Percentiles rank a stretch among this genome's conserved stretches.
phyloP scores from a whole-genome alignment of 768 basidiomycete genomes.

The Termitomyces heimii region DNA sequence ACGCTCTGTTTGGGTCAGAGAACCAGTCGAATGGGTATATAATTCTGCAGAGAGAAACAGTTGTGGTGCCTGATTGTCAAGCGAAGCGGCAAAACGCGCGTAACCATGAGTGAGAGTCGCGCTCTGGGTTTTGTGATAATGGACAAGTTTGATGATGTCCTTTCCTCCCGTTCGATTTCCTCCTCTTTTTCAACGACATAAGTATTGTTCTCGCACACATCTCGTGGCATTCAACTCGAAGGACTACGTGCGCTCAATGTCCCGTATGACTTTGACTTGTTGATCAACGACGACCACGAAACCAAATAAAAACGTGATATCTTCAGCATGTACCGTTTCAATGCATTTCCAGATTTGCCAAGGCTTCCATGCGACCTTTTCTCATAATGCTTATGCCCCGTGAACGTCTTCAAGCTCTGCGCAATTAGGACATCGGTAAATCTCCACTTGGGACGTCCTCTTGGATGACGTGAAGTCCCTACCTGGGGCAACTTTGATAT shows the following conservation, averaged over 20 bases:
- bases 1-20: slow-evolving; percentile 1
- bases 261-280: no score
- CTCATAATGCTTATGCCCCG: neutral
- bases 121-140: neutral
- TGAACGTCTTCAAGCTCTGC: neutral
- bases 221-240: neutral
- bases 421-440: neutral
- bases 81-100: slow-evolving; percentile 5
- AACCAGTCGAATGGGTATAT: slow-evolving; percentile 9
- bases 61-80: slow-evolving; percentile 9
- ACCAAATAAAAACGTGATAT: neutral
- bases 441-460: neutral
- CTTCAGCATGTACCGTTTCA: no score
- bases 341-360: no score
- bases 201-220: no score
- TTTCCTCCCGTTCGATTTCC: neutral
- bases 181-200: neutral
- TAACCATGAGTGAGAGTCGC: neutral
- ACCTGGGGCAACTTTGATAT: neutral
- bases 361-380: neutral
- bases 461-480: neutral
- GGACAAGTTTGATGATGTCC: neutral
- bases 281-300: neutral
- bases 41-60: slow-evolving; percentile 1
- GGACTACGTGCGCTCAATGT: neutral